Conservation (phyloP, 75 land plant species). For the Adiantum capillusveneris region DNA sequence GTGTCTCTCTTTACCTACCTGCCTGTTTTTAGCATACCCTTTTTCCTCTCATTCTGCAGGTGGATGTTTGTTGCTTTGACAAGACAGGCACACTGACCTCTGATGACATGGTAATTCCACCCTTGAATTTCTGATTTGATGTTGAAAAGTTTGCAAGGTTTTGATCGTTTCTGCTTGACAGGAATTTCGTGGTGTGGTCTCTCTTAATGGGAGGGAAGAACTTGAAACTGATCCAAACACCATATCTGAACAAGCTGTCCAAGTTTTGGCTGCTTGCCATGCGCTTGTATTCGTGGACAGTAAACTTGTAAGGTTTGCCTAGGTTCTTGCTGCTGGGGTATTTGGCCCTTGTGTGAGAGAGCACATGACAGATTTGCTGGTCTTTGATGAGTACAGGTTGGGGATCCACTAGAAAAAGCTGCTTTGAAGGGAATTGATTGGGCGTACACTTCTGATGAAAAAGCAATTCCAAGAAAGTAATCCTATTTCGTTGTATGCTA, state of each 20-base stretch:
- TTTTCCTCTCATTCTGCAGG: slow-evolving; percentile 32
- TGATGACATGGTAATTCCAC: slow-evolving; percentile 99
- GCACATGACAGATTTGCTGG: neutral
- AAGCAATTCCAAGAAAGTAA: slow-evolving; percentile 87
- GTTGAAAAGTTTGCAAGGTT: too few species aligned
- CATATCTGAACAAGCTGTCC: slow-evolving; percentile 45
- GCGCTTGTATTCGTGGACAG: slow-evolving; percentile 94
- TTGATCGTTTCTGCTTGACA: slow-evolving; percentile 11
- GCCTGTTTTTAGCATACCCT: too few species aligned
- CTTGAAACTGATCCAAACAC: slow-evolving; percentile 66
- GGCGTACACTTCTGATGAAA: slow-evolving; percentile 95
- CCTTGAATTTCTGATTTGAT: too few species aligned
- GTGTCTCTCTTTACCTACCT: slow-evolving; percentile 2
- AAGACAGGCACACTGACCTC: slow-evolving; percentile 98
- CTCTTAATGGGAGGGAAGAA: slow-evolving; percentile 27
- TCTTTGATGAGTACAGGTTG: slow-evolving; percentile 70
- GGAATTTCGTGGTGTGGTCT: slow-evolving; percentile 92
- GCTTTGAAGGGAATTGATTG: slow-evolving; percentile 96
- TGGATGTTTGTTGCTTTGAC: slow-evolving; percentile 98
- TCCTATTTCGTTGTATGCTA: neutral
- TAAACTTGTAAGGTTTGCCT: slow-evolving; percentile 63
- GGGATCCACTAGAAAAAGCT: slow-evolving; percentile 98
- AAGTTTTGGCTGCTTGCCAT: slow-evolving; percentile 87
- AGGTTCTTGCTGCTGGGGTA: neutral
- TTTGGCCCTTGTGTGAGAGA: neutral